Evolutionary conservation across 805 yeast species (phyloP), one percentile per base, ranked within the genome.

Genomic region (Monosporozyma unispora): DNA sequence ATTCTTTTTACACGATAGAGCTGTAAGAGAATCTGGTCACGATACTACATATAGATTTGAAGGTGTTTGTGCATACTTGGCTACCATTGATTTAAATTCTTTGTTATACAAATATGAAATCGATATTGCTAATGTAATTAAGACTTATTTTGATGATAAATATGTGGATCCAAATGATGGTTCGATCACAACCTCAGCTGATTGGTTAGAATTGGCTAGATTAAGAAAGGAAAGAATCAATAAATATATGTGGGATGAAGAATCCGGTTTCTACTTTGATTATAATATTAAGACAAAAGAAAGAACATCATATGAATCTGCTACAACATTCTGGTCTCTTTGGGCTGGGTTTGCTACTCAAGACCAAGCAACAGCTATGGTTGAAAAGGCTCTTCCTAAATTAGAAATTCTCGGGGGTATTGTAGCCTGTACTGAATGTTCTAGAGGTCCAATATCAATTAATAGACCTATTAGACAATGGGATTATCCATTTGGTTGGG

Each of bases 401-500:
- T 79, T 93, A 56, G 99, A 93, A 67, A 85, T 79, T 64, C 74
- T 76, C 52, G 98, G 99, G 22, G 99, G 99, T 0, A 66, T 91
- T 9, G 96, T 81, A 1, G 82, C 96, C 0, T 95, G 96, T 37
- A 84, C 96, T 0, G 75, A 79, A 56, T 64, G 74, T 54, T 81
- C 90, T 2, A 71, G 96, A 56, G 95, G 96, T 38, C 78, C 74
- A 23, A 69, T 87, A 35, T 79, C 83, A 1, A 67, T 85, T 16
- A 73, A 78, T 41, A 73, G 88, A 59, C 96, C 95, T n/a, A 79
- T 84, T 11, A 75, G 98, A 65, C 99, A 91, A 69, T 91, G 99
- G 99, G 99, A 91, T 66, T 93, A 84, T 66, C 99, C 99, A 2
- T 87, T 72, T 61, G 98, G 98, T 1, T 91, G 99, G 99, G 96